Evolutionary conservation across 495 filamentous ascomycete genomes (phyloP).

Genomic region (Amphirosellinia nigrospora): DNA sequence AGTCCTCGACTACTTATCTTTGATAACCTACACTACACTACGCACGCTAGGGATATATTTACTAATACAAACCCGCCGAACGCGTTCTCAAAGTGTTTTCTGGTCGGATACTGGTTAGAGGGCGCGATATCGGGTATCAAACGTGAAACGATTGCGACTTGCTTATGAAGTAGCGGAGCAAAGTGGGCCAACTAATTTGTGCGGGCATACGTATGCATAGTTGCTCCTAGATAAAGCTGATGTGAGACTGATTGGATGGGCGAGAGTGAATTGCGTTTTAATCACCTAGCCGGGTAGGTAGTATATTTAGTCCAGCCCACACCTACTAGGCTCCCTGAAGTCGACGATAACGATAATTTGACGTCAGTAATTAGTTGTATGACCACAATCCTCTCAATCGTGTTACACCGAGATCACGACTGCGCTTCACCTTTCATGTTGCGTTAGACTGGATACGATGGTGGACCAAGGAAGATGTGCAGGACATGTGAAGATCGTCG

Average conservation of each 20-base stretch:
- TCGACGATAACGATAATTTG: too few relatives aligned
- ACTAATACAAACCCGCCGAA: background rate
- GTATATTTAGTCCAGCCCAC: too few relatives aligned
- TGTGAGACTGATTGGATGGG: conserved; percentile 16
- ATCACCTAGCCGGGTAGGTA: conserved; percentile 7
- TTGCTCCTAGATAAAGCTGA: background rate
- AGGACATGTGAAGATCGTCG: conserved; percentile 10
- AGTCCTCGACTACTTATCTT: background rate
- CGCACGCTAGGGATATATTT: too few relatives aligned
- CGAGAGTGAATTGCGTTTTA: background rate
- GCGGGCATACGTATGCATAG: background rate
- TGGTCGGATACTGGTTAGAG: background rate
- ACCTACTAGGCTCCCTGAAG: too few relatives aligned
- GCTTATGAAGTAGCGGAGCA: background rate
- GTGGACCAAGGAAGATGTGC: background rate
- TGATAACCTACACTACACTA: too few relatives aligned
- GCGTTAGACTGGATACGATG: background rate
- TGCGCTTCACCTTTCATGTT: background rate
- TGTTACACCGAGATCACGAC: background rate
- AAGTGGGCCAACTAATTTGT: background rate
- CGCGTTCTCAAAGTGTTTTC: background rate
- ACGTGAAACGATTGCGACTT: conserved; percentile 11
- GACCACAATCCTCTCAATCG: background rate
- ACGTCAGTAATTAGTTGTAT: too few relatives aligned
- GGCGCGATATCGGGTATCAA: background rate